Base-by-base conservation (phyloP, 305 asterid genomes). In the Fraxinus sp. region DNA sequence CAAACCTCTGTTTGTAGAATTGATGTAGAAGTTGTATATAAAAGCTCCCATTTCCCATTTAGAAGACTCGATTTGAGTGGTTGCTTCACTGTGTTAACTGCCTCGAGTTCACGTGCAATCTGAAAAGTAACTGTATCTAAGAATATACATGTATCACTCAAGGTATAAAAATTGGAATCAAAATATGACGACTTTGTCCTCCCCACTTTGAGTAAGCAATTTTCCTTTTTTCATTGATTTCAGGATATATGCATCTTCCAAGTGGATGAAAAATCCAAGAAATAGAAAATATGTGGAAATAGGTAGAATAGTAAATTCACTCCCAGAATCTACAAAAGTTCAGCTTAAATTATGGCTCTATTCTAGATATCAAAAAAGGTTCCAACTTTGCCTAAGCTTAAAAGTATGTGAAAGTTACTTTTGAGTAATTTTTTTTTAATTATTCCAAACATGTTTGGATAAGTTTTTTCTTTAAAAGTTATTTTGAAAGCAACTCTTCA, bases 1-100 rank as follows among this genome's bases (percentile, higher is more conserved):
- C 84, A 52, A 9, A 90, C 96, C 93, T 85, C 74, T 43, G 85
- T 81, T 81, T 89, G 90, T 66, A 92, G 88, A 83, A 92, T 83
- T 16, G 96, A 87, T 75, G 77, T 73, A n/a, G 96, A 92, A 57
- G 94, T 92, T 75, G 94, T 88, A 39, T 90, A 92, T 81, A 90
- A 82, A 74, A 92, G 94, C 89, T 92, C 94, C 96, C 94, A 92
- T 84, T 90, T 90, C 75, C 93, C 96, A 80, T 90, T 90, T 35
- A 92, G 84, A 52, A 87, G 88, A 77, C 77, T 80, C 0, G 92
- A 88, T 79, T 90, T 90, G 85, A 92, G 90, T 10, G 92, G 94
- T 79, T 90, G 92, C 88, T 87, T 90, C 75, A 88, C 91, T 73
- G 83, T 86, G 84, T 89, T 90, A 10, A 75, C 82, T 33, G 93